These are phyloP conservation scores for Nissolia schottii DNA, from an alignment of 306 rosid species.

Conservation along the genomic window DNA sequence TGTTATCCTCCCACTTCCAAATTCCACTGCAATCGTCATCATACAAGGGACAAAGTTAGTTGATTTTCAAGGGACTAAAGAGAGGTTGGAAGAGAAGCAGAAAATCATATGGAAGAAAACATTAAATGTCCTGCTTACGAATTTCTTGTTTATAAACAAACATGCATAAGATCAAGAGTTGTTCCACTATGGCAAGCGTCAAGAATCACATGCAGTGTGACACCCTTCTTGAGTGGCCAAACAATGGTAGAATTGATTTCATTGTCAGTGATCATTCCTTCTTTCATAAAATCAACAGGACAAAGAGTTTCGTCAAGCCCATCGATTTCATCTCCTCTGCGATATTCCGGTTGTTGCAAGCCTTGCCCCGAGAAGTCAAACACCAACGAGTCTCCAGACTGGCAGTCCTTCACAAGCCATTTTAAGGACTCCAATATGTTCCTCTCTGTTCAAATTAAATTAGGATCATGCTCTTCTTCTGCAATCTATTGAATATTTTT, in stretches of 20 bases:
- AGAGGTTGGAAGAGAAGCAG: neutral
- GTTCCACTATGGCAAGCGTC: slow-evolving; percentile 94
- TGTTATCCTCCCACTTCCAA: slow-evolving; percentile 60
- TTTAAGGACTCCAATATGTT: slow-evolving; percentile 53
- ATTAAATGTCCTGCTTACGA: too few relatives aligned
- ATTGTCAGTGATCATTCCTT: slow-evolving; percentile 63
- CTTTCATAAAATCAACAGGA: slow-evolving; percentile 56
- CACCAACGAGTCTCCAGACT: slow-evolving; percentile 59
- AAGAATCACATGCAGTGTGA: slow-evolving; percentile 69
- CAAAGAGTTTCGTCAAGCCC: slow-evolving; percentile 71
- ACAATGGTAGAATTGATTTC: slow-evolving; percentile 62
- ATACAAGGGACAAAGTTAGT: slow-evolving; percentile 16
- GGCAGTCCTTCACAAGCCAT: slow-evolving; percentile 76
- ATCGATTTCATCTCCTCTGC: slow-evolving; percentile 53
- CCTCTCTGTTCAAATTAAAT: slow-evolving; percentile 53
- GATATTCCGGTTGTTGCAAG: slow-evolving; percentile 58
- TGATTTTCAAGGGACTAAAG: slow-evolving; percentile 18
- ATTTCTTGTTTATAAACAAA: slow-evolving; percentile 36
- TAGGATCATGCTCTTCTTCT: slow-evolving; percentile 32
- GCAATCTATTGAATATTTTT: too few relatives aligned
- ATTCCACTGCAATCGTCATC: slow-evolving; percentile 25
- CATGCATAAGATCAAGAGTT: slow-evolving; percentile 56
- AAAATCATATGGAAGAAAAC: slow-evolving; percentile 26
- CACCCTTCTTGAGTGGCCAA: slow-evolving; percentile 64
- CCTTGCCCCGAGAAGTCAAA: slow-evolving; percentile 95